Evolutionary conservation across 768 basidiomycete species (phyloP), one percentile per base, ranked within the genome.

Genomic region (Strobilomyces dryophilus): DNA sequence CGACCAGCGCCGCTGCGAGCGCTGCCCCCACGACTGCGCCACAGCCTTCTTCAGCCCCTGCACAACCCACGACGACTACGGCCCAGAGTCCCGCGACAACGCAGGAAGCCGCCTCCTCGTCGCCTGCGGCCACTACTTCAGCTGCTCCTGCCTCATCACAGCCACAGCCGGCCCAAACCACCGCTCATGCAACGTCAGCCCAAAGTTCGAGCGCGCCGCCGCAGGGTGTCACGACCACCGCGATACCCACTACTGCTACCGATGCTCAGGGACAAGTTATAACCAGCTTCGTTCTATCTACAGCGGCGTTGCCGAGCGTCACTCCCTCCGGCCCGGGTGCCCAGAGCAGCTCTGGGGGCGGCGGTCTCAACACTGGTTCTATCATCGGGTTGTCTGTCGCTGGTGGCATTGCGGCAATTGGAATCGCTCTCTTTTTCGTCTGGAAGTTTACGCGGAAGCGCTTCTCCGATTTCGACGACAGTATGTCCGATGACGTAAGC

Each of bases 361-460:
- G 65, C 26, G 76, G 82, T n/a, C 66, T 89, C 17, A 68, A 82
- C 42, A 84, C 79, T 6, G 86, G 87, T 4, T 85, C 87, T 37
- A 89, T 93, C 62, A 68, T 92, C 41, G 91, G 89, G 32, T 74
- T 93, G 53, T 85, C 89, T 0, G 88, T 92, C 21, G 84, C 89
- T 4, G 91, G 88, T 40, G 91, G 89, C 49, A 74, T 92, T 50
- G 86, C 89, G 21, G 68, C 85, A 18, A 69, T 93, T 60, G 86
- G 79, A 10, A 76, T 93, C 48, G 70, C 84, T 47, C 82, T 74
- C 15, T 93, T 93, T 73, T 79, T 91, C 58, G 72, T 89, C 35
- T 93, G 92, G 91, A 93, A 93, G 70, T 81, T 91, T 64, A 88
- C 87, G 3, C 78, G 86, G 63, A 93, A 92, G 67, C 84, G 86